phyloP scores from a whole-genome alignment of 768 basidiomycete species.

The Leccinum arenicola region DNA sequence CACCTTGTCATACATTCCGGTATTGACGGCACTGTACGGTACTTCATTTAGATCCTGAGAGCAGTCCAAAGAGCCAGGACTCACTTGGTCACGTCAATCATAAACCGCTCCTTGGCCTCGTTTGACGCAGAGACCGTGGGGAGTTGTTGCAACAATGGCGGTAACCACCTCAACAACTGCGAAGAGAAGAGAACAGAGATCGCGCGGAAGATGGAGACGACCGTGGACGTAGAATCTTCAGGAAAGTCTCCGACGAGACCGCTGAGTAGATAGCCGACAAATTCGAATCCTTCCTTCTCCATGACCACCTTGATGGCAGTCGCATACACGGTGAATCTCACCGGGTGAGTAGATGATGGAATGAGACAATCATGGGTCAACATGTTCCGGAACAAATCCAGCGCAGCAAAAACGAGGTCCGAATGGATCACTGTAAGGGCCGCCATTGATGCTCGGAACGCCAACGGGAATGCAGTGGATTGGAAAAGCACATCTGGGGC shows the following conservation, averaged over 20 bases:
- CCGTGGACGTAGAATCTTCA: slow-evolving; percentile 71
- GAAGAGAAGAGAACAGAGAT: slow-evolving; percentile 64
- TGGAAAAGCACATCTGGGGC: slow-evolving; percentile 77
- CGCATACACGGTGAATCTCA: slow-evolving; percentile 63
- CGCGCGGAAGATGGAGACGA: slow-evolving; percentile 76
- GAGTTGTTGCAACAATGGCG: slow-evolving; percentile 66
- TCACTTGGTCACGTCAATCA: slow-evolving; percentile 73
- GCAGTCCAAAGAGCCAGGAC: slow-evolving; percentile 27
- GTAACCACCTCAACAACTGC: slow-evolving; percentile 71
- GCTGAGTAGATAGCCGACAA: slow-evolving; percentile 64
- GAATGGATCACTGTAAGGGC: slow-evolving; percentile 80
- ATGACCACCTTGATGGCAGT: slow-evolving; percentile 58
- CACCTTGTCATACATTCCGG: slow-evolving; percentile 71
- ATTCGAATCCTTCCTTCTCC: slow-evolving; percentile 67
- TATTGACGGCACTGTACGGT: slow-evolving; percentile 55
- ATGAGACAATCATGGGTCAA: slow-evolving; percentile 71
- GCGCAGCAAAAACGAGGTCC: slow-evolving; percentile 76
- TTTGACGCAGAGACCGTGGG: slow-evolving; percentile 58
- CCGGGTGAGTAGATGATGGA: slow-evolving; percentile 46
- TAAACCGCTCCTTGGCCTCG: slow-evolving; percentile 66
- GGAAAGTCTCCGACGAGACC: slow-evolving; percentile 89
- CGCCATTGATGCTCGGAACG: slow-evolving; percentile 73
- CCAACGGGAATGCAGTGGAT: slow-evolving; percentile 72
- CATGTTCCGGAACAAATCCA: slow-evolving; percentile 77
- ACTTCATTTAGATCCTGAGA: background rate